phyloP scores from a whole-genome alignment of 2,329 filamentous ascomycete species.

The Chaetomium olivaceum region DNA sequence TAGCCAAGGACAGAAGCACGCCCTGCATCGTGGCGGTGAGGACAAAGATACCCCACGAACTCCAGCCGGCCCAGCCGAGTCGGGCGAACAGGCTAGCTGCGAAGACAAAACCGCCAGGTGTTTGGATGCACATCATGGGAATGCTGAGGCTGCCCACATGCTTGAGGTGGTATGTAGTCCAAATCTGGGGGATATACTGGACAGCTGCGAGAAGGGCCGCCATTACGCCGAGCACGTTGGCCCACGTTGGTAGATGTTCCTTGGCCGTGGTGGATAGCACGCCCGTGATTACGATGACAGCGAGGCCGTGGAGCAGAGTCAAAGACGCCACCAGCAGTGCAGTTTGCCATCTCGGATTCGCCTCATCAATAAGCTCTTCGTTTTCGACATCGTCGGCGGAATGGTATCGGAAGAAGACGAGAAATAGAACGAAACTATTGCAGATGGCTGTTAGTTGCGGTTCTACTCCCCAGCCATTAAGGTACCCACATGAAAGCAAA shows the following conservation, averaged over 20 bases:
- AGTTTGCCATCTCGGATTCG: constrained; percentile 71
- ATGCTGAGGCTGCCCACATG: constrained; percentile 91
- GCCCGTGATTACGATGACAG: constrained; percentile 67
- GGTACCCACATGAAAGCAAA: constrained; percentile 81
- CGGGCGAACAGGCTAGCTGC: constrained; percentile 79
- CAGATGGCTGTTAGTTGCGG: neutral
- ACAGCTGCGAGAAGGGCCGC: constrained; percentile 77
- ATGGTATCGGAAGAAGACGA: constrained; percentile 83
- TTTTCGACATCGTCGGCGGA: constrained; percentile 51
- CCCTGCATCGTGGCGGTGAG: constrained; percentile 86
- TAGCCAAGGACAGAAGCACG: constrained; percentile 73
- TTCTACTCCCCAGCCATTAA: constrained; percentile 4
- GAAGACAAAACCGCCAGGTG: constrained; percentile 87
- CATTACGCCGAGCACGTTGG: constrained; percentile 79
- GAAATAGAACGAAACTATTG: constrained; percentile 81
- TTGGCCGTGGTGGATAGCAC: constrained; percentile 66
- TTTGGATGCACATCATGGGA: constrained; percentile 98
- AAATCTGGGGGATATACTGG: constrained; percentile 95
- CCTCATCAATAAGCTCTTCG: constrained; percentile 41
- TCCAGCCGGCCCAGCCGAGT: constrained; percentile 84
- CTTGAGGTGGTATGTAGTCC: constrained; percentile 81
- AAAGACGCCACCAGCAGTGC: constrained; percentile 72
- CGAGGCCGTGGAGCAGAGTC: constrained; percentile 74
- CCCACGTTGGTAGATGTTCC: constrained; percentile 70
- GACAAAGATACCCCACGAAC: constrained; percentile 89